These are phyloP conservation scores for Rhynchospora tenuis DNA, from an alignment of 176 grass and related monocot genomes.

Conservation along the genomic window DNA sequence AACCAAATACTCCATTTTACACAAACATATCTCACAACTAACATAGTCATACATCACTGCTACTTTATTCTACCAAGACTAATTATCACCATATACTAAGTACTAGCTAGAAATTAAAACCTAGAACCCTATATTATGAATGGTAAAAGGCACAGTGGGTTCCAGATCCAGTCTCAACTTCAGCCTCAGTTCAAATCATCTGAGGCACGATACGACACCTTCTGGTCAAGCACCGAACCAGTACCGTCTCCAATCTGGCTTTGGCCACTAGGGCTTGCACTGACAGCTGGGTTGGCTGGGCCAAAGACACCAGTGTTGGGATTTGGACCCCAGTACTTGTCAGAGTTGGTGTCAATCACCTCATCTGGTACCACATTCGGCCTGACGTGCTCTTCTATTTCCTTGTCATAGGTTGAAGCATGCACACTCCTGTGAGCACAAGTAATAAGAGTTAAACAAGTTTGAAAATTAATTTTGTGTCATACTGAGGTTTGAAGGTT, in stretches of 20 bases:
- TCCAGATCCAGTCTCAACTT: not conserved
- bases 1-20: not conserved
- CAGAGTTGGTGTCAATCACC: slow-evolving; percentile 67
- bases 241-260: slow-evolving; percentile 1
- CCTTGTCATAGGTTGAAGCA: slow-evolving; percentile 92
- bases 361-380: slow-evolving; percentile 80
- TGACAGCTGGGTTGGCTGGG: slow-evolving; percentile 31
- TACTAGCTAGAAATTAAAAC: not conserved
- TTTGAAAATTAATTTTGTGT: not conserved
- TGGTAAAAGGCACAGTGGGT: not conserved
- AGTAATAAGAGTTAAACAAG: not conserved
- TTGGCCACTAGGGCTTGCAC: not conserved
- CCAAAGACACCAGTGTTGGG: slow-evolving; percentile 85
- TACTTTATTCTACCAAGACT: not conserved
- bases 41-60: not conserved
- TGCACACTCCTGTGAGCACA: slow-evolving; percentile 43
- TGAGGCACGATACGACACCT: slow-evolving; percentile 80
- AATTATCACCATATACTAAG: not conserved
- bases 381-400: slow-evolving; percentile 71
- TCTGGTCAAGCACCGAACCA: slow-evolving; percentile 62
- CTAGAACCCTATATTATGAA: not conserved
- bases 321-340: slow-evolving; percentile 93
- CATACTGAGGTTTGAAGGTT: too few species aligned
- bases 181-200: slow-evolving; percentile 59
- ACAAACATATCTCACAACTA: not conserved